A percentile compares a stretch with the other conserved stretches of the same genome.
phyloP scores from a whole-genome alignment of 2,329 filamentous ascomycete genomes.

The Fonsecaea nubica region DNA sequence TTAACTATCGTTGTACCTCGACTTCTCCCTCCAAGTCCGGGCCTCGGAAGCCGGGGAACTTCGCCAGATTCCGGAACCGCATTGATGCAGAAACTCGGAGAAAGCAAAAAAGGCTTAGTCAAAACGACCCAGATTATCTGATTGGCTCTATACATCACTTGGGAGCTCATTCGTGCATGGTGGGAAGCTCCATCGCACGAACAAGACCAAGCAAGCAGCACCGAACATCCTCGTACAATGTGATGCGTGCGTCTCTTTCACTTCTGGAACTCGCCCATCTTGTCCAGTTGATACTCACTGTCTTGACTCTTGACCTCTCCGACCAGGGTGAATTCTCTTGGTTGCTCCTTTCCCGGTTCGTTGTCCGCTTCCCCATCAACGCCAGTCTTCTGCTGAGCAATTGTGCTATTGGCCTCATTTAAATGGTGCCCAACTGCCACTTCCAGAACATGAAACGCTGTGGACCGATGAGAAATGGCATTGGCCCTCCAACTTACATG shows the following conservation, averaged over 20 bases:
- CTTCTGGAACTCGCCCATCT: conserved; percentile 6
- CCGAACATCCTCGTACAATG: background rate
- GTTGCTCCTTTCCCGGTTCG: conserved; percentile 4
- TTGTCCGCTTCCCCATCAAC: background rate
- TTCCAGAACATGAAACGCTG: background rate
- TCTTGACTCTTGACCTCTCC: background rate
- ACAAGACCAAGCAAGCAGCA: background rate
- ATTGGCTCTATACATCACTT: conserved; percentile 2
- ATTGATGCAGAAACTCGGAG: conserved; percentile 1
- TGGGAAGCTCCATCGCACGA: background rate
- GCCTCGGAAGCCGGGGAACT: background rate
- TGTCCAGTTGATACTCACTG: conserved; percentile 10
- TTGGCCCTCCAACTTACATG: conserved; percentile 41
- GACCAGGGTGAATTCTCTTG: conserved; percentile 1
- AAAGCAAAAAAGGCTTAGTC: background rate
- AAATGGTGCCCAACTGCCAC: conserved; percentile 3
- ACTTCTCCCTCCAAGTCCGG: background rate
- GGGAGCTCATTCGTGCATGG: background rate
- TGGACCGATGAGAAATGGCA: background rate
- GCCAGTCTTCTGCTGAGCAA: conserved; percentile 3
- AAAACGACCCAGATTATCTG: background rate
- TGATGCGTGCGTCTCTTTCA: background rate
- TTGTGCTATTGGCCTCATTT: background rate
- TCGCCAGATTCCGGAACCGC: conserved; percentile 6
- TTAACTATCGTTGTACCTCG: background rate